Evolutionary conservation across 139 green algal genomes (phyloP), one percentile per base, ranked within the genome.

Genomic region (Monoraphidium neglectum): DNA sequence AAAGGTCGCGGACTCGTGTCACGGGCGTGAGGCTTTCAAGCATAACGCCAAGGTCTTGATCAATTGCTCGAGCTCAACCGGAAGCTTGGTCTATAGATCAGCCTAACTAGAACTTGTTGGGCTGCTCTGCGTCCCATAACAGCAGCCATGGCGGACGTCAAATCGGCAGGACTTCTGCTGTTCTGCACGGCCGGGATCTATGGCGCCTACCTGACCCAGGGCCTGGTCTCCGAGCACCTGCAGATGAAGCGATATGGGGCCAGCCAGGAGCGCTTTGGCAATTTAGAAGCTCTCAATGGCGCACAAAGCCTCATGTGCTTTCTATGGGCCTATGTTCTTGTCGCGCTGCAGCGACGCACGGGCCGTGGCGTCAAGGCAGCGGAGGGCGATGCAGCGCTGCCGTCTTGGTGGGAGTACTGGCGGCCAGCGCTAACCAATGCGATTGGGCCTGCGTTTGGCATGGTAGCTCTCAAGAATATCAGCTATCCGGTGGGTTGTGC

Each of bases 381-480:
- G 35, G 79, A 80, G 6, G 60, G 72, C 1, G 40, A 70, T 35
- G 30, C 37, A 8, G 49, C 36, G 3, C 46, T 86, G 26, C 82
- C 91, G 0, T 78, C 83, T 0, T 85, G 92, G 65, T 75, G 59
- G 2, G 88, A 79, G 10, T 99, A 97, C 79, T 97, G 92, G 90
- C 84, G 77, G 37, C 74, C 93, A 0, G 94, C 86, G 0, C 62
- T 98, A 16, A 93, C 91, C 23, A 97, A 98, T 87, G 89, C 83
- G 46, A 77, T 98, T 3, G 95, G 95, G 0, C 96, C 95, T 1
- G 94, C 95, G 0, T 93, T 86, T 23, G 95, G 95, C n/a, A 90
- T 94, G 33, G 67, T 93, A 16, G 96, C 95, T 0, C 86, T 99
- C 5, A 96, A 95, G 74, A 98, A 98, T 82, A 99, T 99, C 82